Evolutionary conservation across 306 rosid species (phyloP), one percentile per base, ranked within the genome.

Genomic region (Casuarina glauca): DNA sequence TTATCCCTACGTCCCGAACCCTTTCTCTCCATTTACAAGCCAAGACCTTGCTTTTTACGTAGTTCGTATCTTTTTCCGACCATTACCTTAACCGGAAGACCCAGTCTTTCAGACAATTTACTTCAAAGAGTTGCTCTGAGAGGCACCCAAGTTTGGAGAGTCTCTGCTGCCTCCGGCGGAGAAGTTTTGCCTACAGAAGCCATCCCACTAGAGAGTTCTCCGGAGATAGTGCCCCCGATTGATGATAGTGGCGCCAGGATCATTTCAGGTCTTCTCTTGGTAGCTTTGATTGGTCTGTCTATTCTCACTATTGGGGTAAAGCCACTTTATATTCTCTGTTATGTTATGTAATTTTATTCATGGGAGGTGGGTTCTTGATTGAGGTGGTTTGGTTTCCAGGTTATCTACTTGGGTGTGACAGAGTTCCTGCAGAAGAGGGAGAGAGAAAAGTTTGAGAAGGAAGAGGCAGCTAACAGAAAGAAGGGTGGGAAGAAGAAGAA

Each of bases 351-450:
- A 36, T 10, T 16, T 11, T 12, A 9, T 13, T 4, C 43, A 3
- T 2, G 9, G 17, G 15, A 13, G 17, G 41, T 55, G 38, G 9
- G 36, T 77, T 62, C 75, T 66, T 51, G 45, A 43, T 41, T 55
- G 76, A 49, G 70, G 51, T 45, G 13, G 53, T 44, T 71, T 41
- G 70, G 48, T 45, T 36, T 39, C 53, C 88, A 95, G 99, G 94
- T 95, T 12, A 74, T 95, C 74, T 95, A 93, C 83, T 78, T 95
- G 42, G 97, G 55, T 20, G 97, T 93, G 62, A 87, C 90, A 9
- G 99, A 93, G 74, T 95, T 84, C 69, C 80, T 95, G 83, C 93
- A 89, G 91, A 93, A 93, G 74, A 86, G 97, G 67, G 97, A 95
- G 88, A 89, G 76, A 51, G 99, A 95, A 1, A 95, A 91, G 83